Conservation (phyloP, 257 asterid species). For the Striga asiatica region DNA sequence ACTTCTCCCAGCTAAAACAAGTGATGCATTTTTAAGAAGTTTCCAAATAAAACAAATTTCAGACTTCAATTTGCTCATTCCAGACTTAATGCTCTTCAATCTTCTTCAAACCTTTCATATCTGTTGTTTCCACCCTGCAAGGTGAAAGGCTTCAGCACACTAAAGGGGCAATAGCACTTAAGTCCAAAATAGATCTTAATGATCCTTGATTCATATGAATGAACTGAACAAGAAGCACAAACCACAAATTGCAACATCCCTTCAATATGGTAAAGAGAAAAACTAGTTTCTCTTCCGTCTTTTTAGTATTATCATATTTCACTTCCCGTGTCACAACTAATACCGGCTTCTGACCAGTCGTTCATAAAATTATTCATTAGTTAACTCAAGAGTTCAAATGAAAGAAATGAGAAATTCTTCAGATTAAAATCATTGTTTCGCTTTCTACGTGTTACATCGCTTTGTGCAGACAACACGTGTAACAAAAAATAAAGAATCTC, state of each 20-base stretch:
- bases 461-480: too few species aligned
- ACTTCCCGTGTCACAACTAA: too few species aligned
- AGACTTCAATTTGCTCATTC: slow-evolving; percentile 1
- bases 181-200: not conserved
- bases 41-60: not conserved
- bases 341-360: too few species aligned
- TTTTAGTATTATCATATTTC: too few species aligned
- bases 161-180: not conserved
- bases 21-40: not conserved
- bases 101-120: slow-evolving; percentile 95
- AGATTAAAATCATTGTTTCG: too few species aligned
- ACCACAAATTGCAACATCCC: not conserved
- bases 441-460: too few species aligned
- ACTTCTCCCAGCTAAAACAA: not conserved
- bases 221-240: not conserved
- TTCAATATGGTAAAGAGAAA: not conserved
- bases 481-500: too few species aligned
- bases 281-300: too few species aligned
- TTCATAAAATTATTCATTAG: too few species aligned
- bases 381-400: too few species aligned
- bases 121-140: slow-evolving; percentile 92
- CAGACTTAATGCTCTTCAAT: slow-evolving; percentile 63
- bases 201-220: not conserved
- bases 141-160: not conserved
- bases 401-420: too few species aligned